Percentiles rank a stretch among this genome's conserved stretches.
Evolutionary conservation across 2,329 filamentous ascomycete genomes (phyloP).

Genomic region (Berkeleyomyces rouxiae): DNA sequence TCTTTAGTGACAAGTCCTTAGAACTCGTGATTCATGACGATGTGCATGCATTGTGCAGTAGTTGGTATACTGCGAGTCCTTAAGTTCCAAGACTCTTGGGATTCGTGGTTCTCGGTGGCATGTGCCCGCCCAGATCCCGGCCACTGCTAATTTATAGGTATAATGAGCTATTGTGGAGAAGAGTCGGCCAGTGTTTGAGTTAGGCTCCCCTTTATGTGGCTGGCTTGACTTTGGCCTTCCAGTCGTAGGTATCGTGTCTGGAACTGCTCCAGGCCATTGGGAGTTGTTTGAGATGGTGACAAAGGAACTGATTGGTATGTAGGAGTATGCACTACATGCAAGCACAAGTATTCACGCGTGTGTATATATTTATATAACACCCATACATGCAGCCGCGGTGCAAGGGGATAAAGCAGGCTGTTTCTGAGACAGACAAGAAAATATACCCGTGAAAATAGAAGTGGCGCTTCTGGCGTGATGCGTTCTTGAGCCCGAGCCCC

Average conservation of each 20-base stretch:
- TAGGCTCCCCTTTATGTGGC: background rate
- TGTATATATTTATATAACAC: background rate
- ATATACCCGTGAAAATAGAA: no score
- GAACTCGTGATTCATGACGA: background rate
- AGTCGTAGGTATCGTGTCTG: background rate
- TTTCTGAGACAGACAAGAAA: background rate
- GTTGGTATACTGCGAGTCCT: background rate
- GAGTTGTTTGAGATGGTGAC: background rate
- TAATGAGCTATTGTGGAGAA: slow-evolving; percentile 1
- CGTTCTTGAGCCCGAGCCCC: no score
- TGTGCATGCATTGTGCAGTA: background rate
- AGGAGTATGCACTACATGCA: background rate
- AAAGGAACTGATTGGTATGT: background rate
- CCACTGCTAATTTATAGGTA: background rate
- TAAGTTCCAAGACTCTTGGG: background rate
- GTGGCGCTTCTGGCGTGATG: no score
- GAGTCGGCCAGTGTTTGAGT: background rate
- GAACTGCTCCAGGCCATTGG: background rate
- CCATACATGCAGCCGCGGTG: background rate
- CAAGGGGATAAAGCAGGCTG: background rate
- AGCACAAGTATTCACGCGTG: no score
- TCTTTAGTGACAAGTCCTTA: background rate
- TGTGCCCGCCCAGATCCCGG: no score
- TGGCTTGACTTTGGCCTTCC: background rate
- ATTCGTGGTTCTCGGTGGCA: background rate